Base-by-base conservation (phyloP, 108 stramenopile species). In the Skeletonema marinoi region DNA sequence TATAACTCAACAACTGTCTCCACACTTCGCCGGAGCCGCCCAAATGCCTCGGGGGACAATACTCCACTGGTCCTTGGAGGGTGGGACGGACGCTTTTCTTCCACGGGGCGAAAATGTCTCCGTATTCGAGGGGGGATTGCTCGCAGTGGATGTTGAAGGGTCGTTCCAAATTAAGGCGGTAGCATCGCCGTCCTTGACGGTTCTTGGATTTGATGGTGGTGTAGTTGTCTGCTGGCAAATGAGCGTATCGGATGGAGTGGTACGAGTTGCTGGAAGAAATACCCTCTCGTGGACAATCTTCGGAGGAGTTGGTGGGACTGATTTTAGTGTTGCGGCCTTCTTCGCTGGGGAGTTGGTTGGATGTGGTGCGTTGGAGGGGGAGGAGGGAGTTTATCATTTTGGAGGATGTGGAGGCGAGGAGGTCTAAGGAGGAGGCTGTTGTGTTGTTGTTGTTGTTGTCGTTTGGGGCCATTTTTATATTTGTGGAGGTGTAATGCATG, bases 101-200 rank as follows among this genome's bases (percentile, higher is more conserved):
- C 81, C 81, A 82, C 9, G 75, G 75, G n/a, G 75, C 46, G 70
- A 82, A 76, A 44, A 73, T 76, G 32, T 82, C 81, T 4, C 81
- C 81, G 25, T 82, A 82, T 48, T 82, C 81, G 31, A 82, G 48
- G 14, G 81, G 81, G 25, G 65, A 66, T 36, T 71, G 75, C 17
- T 82, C 83, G 21, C 60, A 69, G 16, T 68, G 71, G n/a, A 84
- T 80, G 46, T 76, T 32, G 12, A 75, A 70, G 4, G 83, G 83
- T 17, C 78, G 78, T 54, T 84, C 83, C 9, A 84, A 58, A 48
- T 84, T 84, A n/a, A 84, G 61, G 3, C 83, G 74, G 60, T 80
- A 80, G 44, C 74, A 75, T 31, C 79, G 60, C 6, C n/a, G 30
- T 0, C 63, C 63, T 16, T 21, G 16, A 17, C 62, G 62, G 5